phyloP scores from a whole-genome alignment of 2,329 filamentous ascomycete species.

The Emericellopsis atlantica region DNA sequence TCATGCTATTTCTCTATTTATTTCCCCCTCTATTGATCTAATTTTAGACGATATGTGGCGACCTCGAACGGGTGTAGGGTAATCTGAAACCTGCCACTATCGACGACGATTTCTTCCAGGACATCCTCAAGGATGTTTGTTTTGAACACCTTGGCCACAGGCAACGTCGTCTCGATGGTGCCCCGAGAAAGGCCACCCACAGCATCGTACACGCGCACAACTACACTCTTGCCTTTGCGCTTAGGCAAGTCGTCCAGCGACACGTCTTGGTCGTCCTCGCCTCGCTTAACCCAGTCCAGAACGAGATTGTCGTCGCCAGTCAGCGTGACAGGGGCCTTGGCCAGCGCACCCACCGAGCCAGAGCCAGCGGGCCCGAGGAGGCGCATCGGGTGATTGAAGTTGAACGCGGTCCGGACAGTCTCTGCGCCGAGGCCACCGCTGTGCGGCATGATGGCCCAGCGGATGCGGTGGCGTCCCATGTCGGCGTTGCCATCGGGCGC shows the following conservation, averaged over 20 bases:
- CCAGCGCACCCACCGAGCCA: conserved; percentile 12
- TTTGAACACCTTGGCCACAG: conserved; percentile 67
- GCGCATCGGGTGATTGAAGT: conserved; percentile 75
- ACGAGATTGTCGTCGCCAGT: conserved; percentile 50
- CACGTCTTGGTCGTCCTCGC: conserved; percentile 74
- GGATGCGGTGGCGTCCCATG: conserved; percentile 80
- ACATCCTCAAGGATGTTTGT: conserved; percentile 86
- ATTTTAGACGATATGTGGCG: conserved; percentile 56
- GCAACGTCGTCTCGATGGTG: conserved; percentile 52
- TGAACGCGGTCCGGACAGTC: conserved; percentile 73
- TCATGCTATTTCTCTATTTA: background rate
- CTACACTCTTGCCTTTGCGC: conserved; percentile 63
- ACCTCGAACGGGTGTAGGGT: conserved; percentile 74
- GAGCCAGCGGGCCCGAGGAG: conserved; percentile 4
- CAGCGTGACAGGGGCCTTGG: conserved; percentile 47
- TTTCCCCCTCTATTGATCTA: background rate
- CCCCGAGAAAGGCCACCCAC: conserved; percentile 71
- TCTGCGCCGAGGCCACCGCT: conserved; percentile 54
- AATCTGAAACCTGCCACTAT: conserved; percentile 41
- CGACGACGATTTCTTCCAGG: conserved; percentile 47
- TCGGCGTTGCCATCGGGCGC: conserved; percentile 88
- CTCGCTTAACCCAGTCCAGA: conserved; percentile 84
- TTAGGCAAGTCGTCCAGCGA: conserved; percentile 46
- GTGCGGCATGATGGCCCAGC: conserved; percentile 86
- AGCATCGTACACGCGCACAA: conserved; percentile 78